phyloP scores from a whole-genome alignment of 2,329 filamentous ascomycete genomes.

The Fusarium caatingaense region DNA sequence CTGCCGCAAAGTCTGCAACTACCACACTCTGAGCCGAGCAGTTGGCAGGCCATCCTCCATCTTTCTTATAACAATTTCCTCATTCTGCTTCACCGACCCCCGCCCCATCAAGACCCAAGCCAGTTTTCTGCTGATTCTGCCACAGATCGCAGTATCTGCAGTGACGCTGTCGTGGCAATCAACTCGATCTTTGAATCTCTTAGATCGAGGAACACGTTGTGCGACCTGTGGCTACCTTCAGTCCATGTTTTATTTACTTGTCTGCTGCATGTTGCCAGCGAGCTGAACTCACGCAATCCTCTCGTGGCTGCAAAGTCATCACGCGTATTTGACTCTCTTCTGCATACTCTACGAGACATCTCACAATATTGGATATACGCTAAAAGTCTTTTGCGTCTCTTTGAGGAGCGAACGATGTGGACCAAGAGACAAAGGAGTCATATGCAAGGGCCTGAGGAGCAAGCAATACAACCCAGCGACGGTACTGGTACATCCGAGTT shows the following conservation, averaged over 20 bases:
- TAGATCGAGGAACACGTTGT: slow-evolving; percentile 34
- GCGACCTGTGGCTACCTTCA: slow-evolving; percentile 46
- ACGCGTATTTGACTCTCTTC: slow-evolving; percentile 46
- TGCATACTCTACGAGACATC: slow-evolving; percentile 46
- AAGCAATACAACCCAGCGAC: slow-evolving; percentile 2
- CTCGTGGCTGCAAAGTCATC: slow-evolving; percentile 48
- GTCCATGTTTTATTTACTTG: slow-evolving; percentile 49
- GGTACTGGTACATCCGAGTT: slow-evolving; percentile 19
- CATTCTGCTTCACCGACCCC: slow-evolving; percentile 50
- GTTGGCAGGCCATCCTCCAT: slow-evolving; percentile 50
- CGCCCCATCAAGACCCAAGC: slow-evolving; percentile 34
- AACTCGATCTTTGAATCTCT: slow-evolving; percentile 49
- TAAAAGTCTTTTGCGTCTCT: slow-evolving; percentile 47
- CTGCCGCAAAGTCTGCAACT: slow-evolving; percentile 46
- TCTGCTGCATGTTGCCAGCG: slow-evolving; percentile 46
- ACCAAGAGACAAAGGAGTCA: slow-evolving; percentile 11
- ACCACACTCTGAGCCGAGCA: slow-evolving; percentile 34
- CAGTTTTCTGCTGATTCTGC: slow-evolving; percentile 22
- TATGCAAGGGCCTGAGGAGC: slow-evolving; percentile 7
- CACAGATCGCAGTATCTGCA: slow-evolving; percentile 48
- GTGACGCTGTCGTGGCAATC: slow-evolving; percentile 45
- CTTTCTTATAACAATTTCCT: slow-evolving; percentile 52
- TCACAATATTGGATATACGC: slow-evolving; percentile 50
- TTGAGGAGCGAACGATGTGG: slow-evolving; percentile 44
- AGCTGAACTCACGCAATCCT: slow-evolving; percentile 47